Percentiles rank a stretch among this genome's conserved stretches.
Conservation (phyloP, 2,329 filamentous ascomycete genomes). For the Alternaria ventricosa region DNA sequence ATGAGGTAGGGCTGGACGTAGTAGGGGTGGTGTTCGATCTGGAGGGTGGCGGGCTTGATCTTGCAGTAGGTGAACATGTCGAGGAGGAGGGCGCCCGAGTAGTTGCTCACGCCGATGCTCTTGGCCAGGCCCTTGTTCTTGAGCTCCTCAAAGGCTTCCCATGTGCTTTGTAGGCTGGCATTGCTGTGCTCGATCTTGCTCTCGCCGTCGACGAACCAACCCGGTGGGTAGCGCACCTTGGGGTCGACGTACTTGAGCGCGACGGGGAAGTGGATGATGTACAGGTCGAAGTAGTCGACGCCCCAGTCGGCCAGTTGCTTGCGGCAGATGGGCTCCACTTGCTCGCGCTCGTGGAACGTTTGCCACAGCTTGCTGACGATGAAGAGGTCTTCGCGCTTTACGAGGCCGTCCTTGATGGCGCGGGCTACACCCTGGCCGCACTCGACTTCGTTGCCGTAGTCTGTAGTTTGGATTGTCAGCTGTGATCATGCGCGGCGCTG, state of each 20-base stretch:
- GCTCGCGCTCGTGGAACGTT: constrained; percentile 82
- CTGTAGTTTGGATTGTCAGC: constrained; percentile 20
- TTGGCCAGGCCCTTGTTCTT: constrained; percentile 43
- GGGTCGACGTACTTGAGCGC: constrained; percentile 67
- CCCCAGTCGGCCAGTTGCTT: constrained; percentile 53
- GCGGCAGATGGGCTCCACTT: constrained; percentile 77
- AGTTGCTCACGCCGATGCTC: constrained; percentile 49
- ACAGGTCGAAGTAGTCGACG: constrained; percentile 50
- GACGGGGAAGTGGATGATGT: constrained; percentile 87
- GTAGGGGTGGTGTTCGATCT: constrained; percentile 51
- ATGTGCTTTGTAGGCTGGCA: constrained; percentile 45
- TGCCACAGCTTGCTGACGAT: constrained; percentile 95
- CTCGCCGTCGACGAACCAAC: constrained; percentile 44
- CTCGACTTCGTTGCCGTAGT: constrained; percentile 50
- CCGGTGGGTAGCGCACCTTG: constrained; percentile 45
- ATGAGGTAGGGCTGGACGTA: constrained; percentile 44
- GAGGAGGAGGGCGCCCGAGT: constrained; percentile 54
- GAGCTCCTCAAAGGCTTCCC: constrained; percentile 52
- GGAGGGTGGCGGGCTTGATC: constrained; percentile 44
- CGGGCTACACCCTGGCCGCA: constrained; percentile 45
- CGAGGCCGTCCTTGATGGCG: constrained; percentile 48
- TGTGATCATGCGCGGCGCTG: background rate
- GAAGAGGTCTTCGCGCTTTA: constrained; percentile 75
- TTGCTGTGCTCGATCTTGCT: constrained; percentile 48
- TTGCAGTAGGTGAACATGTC: constrained; percentile 61